These are phyloP conservation scores for Alternaria triticimaculans DNA, from an alignment of 2,329 filamentous ascomycete genomes.

Conservation along the genomic window DNA sequence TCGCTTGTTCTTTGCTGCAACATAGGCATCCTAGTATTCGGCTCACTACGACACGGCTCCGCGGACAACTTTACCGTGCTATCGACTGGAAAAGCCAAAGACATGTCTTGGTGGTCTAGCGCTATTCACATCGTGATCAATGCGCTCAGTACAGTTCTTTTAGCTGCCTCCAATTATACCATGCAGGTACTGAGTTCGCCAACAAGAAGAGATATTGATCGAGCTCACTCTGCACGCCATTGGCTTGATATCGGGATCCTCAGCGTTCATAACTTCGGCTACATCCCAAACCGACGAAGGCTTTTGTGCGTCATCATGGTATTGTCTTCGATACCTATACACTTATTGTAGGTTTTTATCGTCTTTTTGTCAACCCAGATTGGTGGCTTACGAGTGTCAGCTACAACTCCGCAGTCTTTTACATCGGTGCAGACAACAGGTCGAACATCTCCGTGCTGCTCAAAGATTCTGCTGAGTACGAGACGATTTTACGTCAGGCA, in stretches of 20 bases:
- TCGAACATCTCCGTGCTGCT: neutral
- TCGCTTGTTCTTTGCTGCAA: neutral
- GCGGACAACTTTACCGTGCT: neutral
- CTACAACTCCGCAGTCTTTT: neutral
- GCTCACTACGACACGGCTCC: neutral
- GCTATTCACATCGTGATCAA: constrained; percentile 58
- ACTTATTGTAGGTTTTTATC: constrained; percentile 45
- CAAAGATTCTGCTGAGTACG: neutral
- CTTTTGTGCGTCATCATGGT: constrained; percentile 18
- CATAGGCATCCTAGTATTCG: neutral
- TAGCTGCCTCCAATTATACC: constrained; percentile 31
- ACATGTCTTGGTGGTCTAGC: neutral
- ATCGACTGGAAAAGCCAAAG: neutral
- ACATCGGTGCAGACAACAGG: neutral
- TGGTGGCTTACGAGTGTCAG: neutral
- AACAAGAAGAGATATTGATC: constrained; percentile 27
- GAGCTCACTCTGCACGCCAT: constrained; percentile 31
- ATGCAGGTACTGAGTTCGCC: constrained; percentile 40
- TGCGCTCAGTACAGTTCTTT: constrained; percentile 44
- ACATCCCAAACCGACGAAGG: constrained; percentile 6
- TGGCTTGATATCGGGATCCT: constrained; percentile 54
- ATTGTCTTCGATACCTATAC: constrained; percentile 44
- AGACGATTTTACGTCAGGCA: accelerated
- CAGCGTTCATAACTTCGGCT: constrained; percentile 49
- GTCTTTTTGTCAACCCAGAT: constrained; percentile 15